Conservation (phyloP, 108 stramenopile species). For the Nitzschia sp. region DNA sequence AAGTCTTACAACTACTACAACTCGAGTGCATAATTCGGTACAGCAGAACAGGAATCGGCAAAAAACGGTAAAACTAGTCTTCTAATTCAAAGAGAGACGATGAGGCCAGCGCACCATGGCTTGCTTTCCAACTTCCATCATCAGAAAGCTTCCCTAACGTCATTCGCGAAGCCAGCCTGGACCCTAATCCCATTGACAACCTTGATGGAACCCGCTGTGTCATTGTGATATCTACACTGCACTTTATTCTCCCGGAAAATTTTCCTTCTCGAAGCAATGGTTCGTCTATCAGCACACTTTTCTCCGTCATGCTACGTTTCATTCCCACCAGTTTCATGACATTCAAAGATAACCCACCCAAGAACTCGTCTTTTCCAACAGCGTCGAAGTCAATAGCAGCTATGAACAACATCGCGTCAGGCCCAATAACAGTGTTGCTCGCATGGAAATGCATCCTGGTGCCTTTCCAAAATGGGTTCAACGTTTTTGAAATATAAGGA, state of each 20-base stretch:
- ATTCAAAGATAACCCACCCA: slow-evolving; percentile 56
- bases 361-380: slow-evolving; percentile 45
- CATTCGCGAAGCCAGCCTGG: not conserved
- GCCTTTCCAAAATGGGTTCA: slow-evolving; percentile 37
- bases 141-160: not conserved
- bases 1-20: no score
- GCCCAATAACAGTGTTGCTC: slow-evolving; percentile 8
- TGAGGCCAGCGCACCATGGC: no score
- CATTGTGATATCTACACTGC: slow-evolving; percentile 9
- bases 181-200: not conserved
- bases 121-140: not conserved
- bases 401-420: slow-evolving; percentile 49
- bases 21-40: no score
- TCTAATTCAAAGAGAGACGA: no score
- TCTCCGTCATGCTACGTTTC: not conserved
- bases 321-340: slow-evolving; percentile 31
- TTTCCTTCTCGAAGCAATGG: slow-evolving; percentile 4
- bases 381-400: slow-evolving; percentile 58
- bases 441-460: slow-evolving; percentile 9
- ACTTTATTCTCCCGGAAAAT: slow-evolving; percentile 21
- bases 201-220: not conserved
- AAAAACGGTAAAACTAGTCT: no score
- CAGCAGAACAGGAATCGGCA: no score
- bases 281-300: slow-evolving; percentile 11
- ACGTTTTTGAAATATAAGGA: slow-evolving; percentile 35